Evolutionary conservation across 345 rosid species (phyloP), one percentile per base, ranked within the genome.

Genomic region (Cochlearia excelsa): DNA sequence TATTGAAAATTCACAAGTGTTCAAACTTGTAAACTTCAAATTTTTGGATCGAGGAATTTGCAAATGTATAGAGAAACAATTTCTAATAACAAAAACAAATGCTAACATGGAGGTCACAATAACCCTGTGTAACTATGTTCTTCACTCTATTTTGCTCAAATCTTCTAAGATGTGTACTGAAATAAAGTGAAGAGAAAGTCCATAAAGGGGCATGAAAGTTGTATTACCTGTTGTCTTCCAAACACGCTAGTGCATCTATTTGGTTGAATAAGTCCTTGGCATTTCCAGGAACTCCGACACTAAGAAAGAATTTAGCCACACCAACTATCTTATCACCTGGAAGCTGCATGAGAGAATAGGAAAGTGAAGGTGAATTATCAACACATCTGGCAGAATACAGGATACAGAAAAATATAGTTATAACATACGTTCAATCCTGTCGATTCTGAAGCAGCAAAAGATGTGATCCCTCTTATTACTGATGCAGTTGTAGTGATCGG

Each of bases 211-310:
- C 30, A 48, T 46, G 35, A 52, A 51, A 57, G 55, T 30, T 73
- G 51, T 58, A 82, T 74, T 82, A 66, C 99, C 83, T 78, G 71
- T 88, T 87, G 73, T 64, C 82, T 76, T 94, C 97, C 73, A 94
- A 72, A 74, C 71, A 77, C 65, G 93, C 82, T 61, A 94, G 77
- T 10, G 99, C 85, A 58, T 86, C 87, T 40, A 94, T 72, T 78
- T 90, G 99, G 72, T 76, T 77, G 78, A 81, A 87, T 52, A 94
- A 74, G 70, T 90, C 96, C 67, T 84, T 83, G 55, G 85, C 79
- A 77, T 84, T 96, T 46, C 96, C 90, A 61, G 95, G 95, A 81
- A 81, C 69, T 71, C 93, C 97, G 72, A 90, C 67, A 52, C 88
- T 82, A 48, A 94, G 95, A 68, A 94, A 75, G 76, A 84, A 90